Base-by-base conservation (phyloP, 1,284 basidiomycete species). In the Phlebopus sp. region DNA sequence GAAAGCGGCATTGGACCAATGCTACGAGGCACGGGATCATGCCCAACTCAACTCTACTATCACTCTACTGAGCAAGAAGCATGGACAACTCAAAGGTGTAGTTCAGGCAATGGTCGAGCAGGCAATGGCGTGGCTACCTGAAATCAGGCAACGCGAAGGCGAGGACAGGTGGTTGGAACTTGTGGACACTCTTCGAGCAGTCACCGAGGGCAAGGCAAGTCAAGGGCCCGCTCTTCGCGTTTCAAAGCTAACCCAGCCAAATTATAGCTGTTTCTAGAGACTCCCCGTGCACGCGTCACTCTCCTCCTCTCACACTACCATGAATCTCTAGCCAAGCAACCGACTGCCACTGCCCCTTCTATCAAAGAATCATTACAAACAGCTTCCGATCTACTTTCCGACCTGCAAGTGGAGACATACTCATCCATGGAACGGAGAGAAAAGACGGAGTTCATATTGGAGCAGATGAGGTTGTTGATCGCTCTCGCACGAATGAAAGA, bases 331-430 rank as follows among this genome's bases (percentile, higher is more conserved):
- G 72, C 78, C 13, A 68, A 64, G 32, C 55, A 66, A 10, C 55
- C 74, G 9, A 70, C 76, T 2, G 61, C 72, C 19, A 69, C 73
- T 32, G 58, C 79, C 4, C 66, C 78, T 9, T 62, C 75, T 5
- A 59, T 72, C 37, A 82, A 82, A 62, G 79, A 90, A 56, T 81
- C 86, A 45, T 69, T 92, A 34, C 82, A 88, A 58, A 86, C 82
- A 0, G 90, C 92, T 1, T 95, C 92, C 0, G 94, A 97, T 55
- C 74, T 97, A 27, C 78, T 99, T 53, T 90, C 89, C 44, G 97
- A 99, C 47, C 82, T 99, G 1, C 94, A 97, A 71, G 95, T 99
- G 37, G 97, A 99, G 72, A 99, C 97, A 2, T 99, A 98, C 65
- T 97, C 94, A 19, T 93, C 90, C 11, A 98, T 99, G 96, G 92